Base-by-base conservation (phyloP, 2,329 filamentous ascomycete genomes). In the Neospermospora avenae region DNA sequence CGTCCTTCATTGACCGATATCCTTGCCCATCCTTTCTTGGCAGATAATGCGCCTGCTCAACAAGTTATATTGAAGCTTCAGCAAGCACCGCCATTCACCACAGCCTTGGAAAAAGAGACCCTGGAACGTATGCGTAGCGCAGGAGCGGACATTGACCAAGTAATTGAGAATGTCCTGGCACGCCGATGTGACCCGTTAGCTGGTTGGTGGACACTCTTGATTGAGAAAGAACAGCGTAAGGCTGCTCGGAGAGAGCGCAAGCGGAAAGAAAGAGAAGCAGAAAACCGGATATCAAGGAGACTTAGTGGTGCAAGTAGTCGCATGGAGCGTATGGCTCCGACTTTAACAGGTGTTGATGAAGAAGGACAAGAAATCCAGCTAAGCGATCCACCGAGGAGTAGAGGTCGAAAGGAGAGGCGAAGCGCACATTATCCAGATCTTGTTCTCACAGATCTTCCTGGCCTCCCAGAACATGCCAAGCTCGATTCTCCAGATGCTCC, bases 181-280 rank as follows among this genome's bases (percentile, higher is more conserved):
- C 91, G 96, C 73, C 84, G 91, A 65, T 98, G 95, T 71, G 93
- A 99, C 75, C 84, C 88, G 5, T 78, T 99, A 52, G 91, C 92
- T 54, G 95, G 95, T 5, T 99, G 95, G 95, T 99, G 95, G 95
- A 90, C 91, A 3, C 76, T 99, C 28, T 77, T 99, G 41, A 85
- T 98, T 10, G 95, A 98, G 71, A 99, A 98, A 73, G 95, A 99
- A 72, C 85, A 92, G 72, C 85, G 92, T 8, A 99, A 99, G 74
- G 87, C 93, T 65, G 82, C 78, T 63, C 82, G 92, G 62, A 81
- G 88, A 63, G 92, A 97, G 69, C 84, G 86, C 56, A 97, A 93
- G 72, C 84, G 93, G 8, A 91, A 84, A 71, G 93, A 98, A 72
- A 87, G 85, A 68, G 93, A 99, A 69, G 81, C 83, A 1, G 91